These are phyloP conservation scores for Zarea fungicola DNA, from an alignment of 2,329 filamentous ascomycete genomes.

Conservation along the genomic window DNA sequence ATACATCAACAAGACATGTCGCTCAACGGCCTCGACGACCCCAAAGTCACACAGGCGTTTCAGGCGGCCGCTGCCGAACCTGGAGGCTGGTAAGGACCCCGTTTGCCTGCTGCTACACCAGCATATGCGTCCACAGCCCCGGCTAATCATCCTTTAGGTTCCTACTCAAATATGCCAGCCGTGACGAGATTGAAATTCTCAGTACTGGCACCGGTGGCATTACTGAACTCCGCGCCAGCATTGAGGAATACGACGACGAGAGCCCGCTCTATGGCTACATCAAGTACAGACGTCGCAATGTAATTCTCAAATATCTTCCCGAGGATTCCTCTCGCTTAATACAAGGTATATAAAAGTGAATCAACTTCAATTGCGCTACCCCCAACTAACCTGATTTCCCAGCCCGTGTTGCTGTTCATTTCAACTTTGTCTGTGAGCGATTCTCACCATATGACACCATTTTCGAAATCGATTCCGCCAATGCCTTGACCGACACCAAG, in stretches of 20 bases:
- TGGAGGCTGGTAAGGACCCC: constrained; percentile 77
- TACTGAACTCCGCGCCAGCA: constrained; percentile 71
- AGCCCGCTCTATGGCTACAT: constrained; percentile 91
- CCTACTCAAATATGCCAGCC: constrained; percentile 81
- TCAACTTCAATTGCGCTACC: background rate
- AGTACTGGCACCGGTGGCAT: constrained; percentile 75
- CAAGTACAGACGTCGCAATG: constrained; percentile 81
- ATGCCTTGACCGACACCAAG: constrained; percentile 80
- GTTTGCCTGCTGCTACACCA: background rate
- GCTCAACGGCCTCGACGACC: constrained; percentile 87
- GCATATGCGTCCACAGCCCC: constrained; percentile 15
- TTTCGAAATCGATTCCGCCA: constrained; percentile 68
- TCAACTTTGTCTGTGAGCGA: constrained; percentile 59
- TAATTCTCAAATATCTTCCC: constrained; percentile 88
- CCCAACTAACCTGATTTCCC: constrained; percentile 9
- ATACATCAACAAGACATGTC: constrained; percentile 57
- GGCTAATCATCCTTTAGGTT: constrained; percentile 62
- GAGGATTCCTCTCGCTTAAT: constrained; percentile 85
- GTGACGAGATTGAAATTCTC: constrained; percentile 81
- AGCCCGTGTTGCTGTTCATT: constrained; percentile 79
- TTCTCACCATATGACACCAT: constrained; percentile 85
- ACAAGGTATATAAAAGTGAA: constrained; percentile 61
- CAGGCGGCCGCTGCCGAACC: constrained; percentile 73
- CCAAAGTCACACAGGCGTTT: constrained; percentile 77
- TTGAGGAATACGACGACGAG: constrained; percentile 73